These are phyloP conservation scores for Teunomyces atbi DNA, from an alignment of 805 yeast genomes.

Conservation along the genomic window DNA sequence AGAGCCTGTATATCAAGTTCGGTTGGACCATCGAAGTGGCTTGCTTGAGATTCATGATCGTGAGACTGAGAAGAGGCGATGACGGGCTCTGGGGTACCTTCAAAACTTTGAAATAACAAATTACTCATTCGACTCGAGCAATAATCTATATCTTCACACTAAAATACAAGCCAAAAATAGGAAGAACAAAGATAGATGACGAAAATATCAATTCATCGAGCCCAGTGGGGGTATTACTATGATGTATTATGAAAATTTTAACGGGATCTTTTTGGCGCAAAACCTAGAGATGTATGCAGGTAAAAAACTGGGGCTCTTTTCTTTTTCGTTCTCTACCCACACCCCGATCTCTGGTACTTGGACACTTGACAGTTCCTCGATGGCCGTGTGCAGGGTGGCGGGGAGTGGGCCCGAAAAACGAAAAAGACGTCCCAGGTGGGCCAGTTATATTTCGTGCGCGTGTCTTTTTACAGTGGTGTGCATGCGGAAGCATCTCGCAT, in stretches of 20 bases:
- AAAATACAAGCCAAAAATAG: not conserved
- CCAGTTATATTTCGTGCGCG: not conserved
- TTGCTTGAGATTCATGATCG: constrained; percentile 2
- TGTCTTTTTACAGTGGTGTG: not conserved
- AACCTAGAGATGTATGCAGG: not conserved
- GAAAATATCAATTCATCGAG: constrained; percentile 1
- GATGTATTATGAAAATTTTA: not conserved
- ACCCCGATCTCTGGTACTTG: too few species aligned
- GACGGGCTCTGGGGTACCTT: not conserved
- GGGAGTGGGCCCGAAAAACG: too few species aligned
- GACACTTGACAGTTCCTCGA: too few species aligned
- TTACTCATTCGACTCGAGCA: constrained; percentile 18
- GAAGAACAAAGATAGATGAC: not conserved
- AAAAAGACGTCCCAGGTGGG: too few species aligned
- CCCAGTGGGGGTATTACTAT: not conserved
- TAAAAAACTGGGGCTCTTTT: not conserved
- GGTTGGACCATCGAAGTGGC: not conserved
- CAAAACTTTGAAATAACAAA: constrained; percentile 19
- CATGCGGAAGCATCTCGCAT: not conserved
- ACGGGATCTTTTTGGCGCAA: not conserved
- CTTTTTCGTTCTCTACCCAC: too few species aligned
- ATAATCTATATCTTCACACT: not conserved
- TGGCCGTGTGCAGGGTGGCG: too few species aligned
- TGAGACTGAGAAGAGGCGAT: not conserved
- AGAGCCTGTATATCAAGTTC: constrained; percentile 5